Base-by-base conservation (phyloP, 768 basidiomycete genomes). In the Cyclocybe aegerita region DNA sequence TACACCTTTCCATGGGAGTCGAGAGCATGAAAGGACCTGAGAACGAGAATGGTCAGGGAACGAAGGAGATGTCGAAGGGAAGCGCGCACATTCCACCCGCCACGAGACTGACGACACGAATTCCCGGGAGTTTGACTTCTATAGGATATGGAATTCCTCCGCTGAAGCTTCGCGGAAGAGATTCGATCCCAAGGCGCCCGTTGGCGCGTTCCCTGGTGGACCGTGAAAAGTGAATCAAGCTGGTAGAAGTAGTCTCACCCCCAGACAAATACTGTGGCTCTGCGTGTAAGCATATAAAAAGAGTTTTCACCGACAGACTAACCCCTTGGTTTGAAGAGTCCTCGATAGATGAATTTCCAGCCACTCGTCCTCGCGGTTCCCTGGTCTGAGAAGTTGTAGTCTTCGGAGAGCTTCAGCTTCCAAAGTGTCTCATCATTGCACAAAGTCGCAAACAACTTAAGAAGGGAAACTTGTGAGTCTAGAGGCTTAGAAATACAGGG, bases 1-100 rank as follows among this genome's bases (percentile, higher is more conserved):
- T 85, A 78, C 16, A 95, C 68, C 31, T 70, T 67, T 6, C 93
- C 93, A 43, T 78, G 65, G 1, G 88, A 83, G 65, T 93, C 89
- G 36, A 95, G 69, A 2, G 90, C 91, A 60, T 93, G 87, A 67
- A 93, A 95, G 31, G 86, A 90, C 90, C 90, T 93, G 51, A 30
- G 15, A 33, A 11, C 17, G 23, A 11, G 46, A 37, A 42, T 36
- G 42, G 52, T 40, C 43, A 43, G 41, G 30, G 17, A 45, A 53
- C 32, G 35, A 43, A 16, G 41, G 12, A 15, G 16, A 48, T 29
- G n/a, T 42, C 31, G 39, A 31, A 36, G 35, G 4, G 39, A 48
- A 45, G 23, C 31, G 68, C 83, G 55, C 60, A 90, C 92, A 88
- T 93, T 61, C 93, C 93, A 14, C 90, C 86, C 0, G 92, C 89